Base-by-base conservation (phyloP, 1,284 basidiomycete genomes). In the Irpex lacteus region DNA sequence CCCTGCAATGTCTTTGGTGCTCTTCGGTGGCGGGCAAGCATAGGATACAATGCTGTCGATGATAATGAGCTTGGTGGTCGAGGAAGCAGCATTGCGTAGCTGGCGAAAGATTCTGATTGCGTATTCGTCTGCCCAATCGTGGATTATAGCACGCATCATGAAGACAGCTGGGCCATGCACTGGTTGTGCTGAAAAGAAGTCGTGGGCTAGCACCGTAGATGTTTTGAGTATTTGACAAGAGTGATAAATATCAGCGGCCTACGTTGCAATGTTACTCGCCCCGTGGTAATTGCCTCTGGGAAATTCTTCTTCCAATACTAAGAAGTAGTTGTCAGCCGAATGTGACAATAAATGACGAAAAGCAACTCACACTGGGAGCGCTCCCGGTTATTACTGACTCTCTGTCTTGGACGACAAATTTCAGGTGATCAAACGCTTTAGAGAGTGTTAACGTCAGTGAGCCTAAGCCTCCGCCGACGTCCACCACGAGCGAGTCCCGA, bases 141-240 rank as follows among this genome's bases (percentile, higher is more conserved):
- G 74, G 6, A 73, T 47, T 60, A 75, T 67, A 9, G 38, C 62
- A 2, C 71, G 69, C 4, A 76, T 55, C 13, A 74, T 32, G 62
- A 72, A 76, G 9, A 77, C 69, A 8, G 63, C 63, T 0, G 73
- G 58, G 8, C 68, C 60, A 37, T 69, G 62, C n/a, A 72, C 63
- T 0, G 75, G 72, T 62, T 76, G 75, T 1, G 73, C 67, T 4
- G 47, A 49, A 65, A 75, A 76, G 63, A 76, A 76, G 61, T 77
- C 72, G 62, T 76, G 73, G 21, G 7, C 50, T 54, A 18, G 4
- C 26, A 15, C 2, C 2, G 38, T 13, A 38, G 5, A n/a, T 9
- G 8, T 18, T 5, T 19, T 32, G 11, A 21, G 54, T 26, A 11
- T 44, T 18, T 44, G 37, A 8, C 4, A n/a, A 21, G 19, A 18